These are phyloP conservation scores for Cladorrhinum sp. DNA, from an alignment of 2,329 filamentous ascomycete species.

Conservation along the genomic window DNA sequence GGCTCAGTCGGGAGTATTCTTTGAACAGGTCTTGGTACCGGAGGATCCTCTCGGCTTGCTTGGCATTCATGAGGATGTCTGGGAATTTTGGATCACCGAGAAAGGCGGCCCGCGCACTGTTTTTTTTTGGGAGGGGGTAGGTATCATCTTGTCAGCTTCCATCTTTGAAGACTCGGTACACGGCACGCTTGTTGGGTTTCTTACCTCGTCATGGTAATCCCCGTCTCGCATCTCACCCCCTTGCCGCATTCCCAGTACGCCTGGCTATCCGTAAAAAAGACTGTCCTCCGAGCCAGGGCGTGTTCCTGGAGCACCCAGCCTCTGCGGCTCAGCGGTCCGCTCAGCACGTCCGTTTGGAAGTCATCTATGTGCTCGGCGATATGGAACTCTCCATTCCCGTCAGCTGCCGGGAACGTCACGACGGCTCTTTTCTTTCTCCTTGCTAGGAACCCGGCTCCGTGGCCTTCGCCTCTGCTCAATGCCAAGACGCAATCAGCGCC, in stretches of 20 bases:
- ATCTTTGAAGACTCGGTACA: no score
- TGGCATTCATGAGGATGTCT: neutral
- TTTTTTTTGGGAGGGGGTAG: no score
- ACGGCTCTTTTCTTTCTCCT: conserved; percentile 1
- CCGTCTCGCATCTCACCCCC: conserved; percentile 35
- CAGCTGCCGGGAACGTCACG: conserved; percentile 6
- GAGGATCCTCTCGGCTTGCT: conserved; percentile 21
- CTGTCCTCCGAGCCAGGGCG: conserved; percentile 35
- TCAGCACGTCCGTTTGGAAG: conserved; percentile 28
- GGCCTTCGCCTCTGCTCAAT: conserved; percentile 18
- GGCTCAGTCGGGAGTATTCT: conserved; percentile 31
- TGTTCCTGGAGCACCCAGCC: conserved; percentile 41
- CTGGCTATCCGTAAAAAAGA: conserved; percentile 36
- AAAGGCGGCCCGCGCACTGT: no score
- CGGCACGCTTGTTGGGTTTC: no score
- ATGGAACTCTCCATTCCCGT: neutral
- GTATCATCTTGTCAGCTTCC: no score
- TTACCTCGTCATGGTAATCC: conserved; percentile 34
- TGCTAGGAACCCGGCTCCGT: conserved; percentile 27
- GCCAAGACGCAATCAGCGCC: conserved; percentile 30
- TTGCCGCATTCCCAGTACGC: conserved; percentile 40
- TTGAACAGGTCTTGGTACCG: conserved; percentile 28
- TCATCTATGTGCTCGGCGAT: neutral
- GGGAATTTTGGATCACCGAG: conserved; percentile 32
- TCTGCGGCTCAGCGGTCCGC: conserved; percentile 32